Conservation (phyloP, 1,284 basidiomycete species). For the Nidula niveotomentosa region DNA sequence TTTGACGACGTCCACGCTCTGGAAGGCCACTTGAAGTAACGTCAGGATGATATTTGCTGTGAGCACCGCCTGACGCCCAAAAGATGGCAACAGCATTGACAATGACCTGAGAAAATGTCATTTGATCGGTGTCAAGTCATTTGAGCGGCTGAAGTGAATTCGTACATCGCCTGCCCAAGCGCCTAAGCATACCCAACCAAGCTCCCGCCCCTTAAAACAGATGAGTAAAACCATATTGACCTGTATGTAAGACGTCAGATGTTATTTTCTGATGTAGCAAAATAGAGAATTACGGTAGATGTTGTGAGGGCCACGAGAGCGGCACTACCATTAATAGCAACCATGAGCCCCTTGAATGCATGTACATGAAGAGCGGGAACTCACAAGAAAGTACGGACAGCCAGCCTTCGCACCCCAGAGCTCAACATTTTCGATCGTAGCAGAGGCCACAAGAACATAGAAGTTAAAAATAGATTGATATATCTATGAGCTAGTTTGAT, state of each 20-base stretch:
- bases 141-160: neutral
- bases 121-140: neutral
- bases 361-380: conserved; percentile 8
- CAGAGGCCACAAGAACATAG: conserved; percentile 32
- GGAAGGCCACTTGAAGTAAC: neutral
- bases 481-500: conserved; percentile 9
- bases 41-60: neutral
- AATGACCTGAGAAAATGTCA: conserved; percentile 24
- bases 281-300: conserved; percentile 25
- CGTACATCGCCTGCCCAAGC: conserved; percentile 51
- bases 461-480: conserved; percentile 18
- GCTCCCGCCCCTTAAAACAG: conserved; percentile 44
- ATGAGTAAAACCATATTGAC: conserved; percentile 52
- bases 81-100: conserved; percentile 39
- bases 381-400: conserved; percentile 38
- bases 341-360: neutral
- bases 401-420: conserved; percentile 32
- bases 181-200: conserved; percentile 54
- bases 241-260: conserved; percentile 5
- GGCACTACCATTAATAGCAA: conserved; percentile 28
- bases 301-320: conserved; percentile 43
- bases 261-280: neutral
- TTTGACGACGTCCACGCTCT: neutral
- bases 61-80: conserved; percentile 29
- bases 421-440: conserved; percentile 31